These are phyloP conservation scores for Cladophialophora carrionii DNA, from an alignment of 2,329 filamentous ascomycete genomes.

Conservation along the genomic window DNA sequence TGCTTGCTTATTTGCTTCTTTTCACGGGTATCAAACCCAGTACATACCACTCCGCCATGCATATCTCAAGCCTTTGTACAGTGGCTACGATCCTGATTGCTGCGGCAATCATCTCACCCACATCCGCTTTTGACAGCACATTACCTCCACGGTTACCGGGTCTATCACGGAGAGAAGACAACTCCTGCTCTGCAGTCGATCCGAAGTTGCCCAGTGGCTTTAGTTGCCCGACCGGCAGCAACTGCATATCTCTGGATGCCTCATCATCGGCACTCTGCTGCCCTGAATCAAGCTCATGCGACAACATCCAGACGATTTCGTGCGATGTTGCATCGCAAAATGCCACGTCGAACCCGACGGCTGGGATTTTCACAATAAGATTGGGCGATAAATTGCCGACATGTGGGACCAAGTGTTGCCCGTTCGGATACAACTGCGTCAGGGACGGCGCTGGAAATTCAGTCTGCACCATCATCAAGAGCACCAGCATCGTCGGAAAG, in stretches of 20 bases:
- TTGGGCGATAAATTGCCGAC: constrained; percentile 47
- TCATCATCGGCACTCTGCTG: constrained; percentile 53
- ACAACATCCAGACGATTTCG: constrained; percentile 48
- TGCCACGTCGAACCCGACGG: constrained; percentile 44
- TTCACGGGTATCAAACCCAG: constrained; percentile 16
- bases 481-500: constrained; percentile 36
- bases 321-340: constrained; percentile 52
- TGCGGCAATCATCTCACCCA: constrained; percentile 19
- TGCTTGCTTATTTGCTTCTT: constrained; percentile 24
- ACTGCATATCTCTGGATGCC: constrained; percentile 49
- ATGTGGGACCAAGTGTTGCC: constrained; percentile 51
- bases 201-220: constrained; percentile 48
- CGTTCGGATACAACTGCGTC: constrained; percentile 53
- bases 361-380: constrained; percentile 49
- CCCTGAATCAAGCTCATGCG: constrained; percentile 48
- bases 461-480: constrained; percentile 29
- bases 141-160: constrained; percentile 1
- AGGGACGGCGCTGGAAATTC: constrained; percentile 10
- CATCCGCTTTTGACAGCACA: constrained; percentile 20
- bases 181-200: constrained; percentile 44
- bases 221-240: constrained; percentile 48
- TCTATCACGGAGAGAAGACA: constrained; percentile 21
- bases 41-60: constrained; percentile 19
- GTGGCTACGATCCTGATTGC: constrained; percentile 16
- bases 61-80: constrained; percentile 11